Evolutionary conservation across 495 filamentous ascomycete genomes (phyloP), one percentile per base, ranked within the genome.

Genomic region (Melanomma pulvis-pyrius): DNA sequence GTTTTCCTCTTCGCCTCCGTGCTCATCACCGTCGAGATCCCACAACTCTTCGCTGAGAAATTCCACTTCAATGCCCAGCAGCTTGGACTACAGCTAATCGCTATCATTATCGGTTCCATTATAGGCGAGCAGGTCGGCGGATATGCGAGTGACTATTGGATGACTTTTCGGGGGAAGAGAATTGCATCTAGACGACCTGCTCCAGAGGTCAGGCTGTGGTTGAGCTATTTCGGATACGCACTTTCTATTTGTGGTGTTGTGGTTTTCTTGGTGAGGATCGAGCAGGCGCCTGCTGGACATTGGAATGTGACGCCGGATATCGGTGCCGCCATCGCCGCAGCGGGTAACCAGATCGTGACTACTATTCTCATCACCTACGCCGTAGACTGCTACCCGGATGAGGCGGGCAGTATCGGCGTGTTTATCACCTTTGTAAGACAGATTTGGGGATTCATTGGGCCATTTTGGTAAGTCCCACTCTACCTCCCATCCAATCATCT

Each of bases 61-160:
- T 85, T 83, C 67, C 72, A 71, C 22, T 75, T 85, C 68, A 82
- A 84, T 67, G 50, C 78, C 12, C 80, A 84, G 71, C 79, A 85
- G 68, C 68, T 84, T 9, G 83, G 83, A 6, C 72, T 84, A 7
- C 83, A 85, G 54, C 83, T 82, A 63, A 52, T 83, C 8, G 77
- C 79, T 48, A 66, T 82, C 9, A 84, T 86, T 49, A 79, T 85
- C 54, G 83, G 83, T 0, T 79, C 80, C 6, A 56, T 85, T 4
- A 75, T 86, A 22, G 83, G 84, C 41, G 83, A 85, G 71, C 83
- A 84, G 67, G 67, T 86, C 51, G 81, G 80, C 24, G 84, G 83
- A 26, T 59, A 68, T 13, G 32, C 79, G 29, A 82, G 79, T 25
- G 82, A 85, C 32, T 61, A 71, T 8, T 85, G 81, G 80, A 85